These are phyloP conservation scores for Piloderma croceum DNA, from an alignment of 768 basidiomycete species.

Conservation along the genomic window DNA sequence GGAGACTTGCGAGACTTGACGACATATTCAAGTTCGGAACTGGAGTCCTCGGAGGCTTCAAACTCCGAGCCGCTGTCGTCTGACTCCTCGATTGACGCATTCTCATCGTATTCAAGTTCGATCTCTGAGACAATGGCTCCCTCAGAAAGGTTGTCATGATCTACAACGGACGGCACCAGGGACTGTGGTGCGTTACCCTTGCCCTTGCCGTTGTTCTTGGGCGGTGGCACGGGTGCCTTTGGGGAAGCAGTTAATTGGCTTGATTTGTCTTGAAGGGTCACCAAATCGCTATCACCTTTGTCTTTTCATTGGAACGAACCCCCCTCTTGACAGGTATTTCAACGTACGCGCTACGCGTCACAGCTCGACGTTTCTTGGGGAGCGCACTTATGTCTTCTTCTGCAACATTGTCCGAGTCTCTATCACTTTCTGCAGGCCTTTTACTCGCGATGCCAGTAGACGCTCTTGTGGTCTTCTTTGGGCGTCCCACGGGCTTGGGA, in stretches of 20 bases:
- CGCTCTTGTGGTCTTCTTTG: neutral
- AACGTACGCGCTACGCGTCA: constrained; percentile 13
- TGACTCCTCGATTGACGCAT: constrained; percentile 40
- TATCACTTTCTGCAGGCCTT: too few relatives aligned
- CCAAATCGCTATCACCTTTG: too few relatives aligned
- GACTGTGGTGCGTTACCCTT: constrained; percentile 20
- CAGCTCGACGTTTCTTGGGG: constrained; percentile 16
- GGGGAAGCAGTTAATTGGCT: too few relatives aligned
- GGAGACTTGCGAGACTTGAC: constrained; percentile 8
- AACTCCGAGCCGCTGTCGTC: constrained; percentile 62
- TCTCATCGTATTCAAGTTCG: constrained; percentile 36
- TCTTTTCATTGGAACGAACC: constrained; percentile 12
- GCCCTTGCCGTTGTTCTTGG: constrained; percentile 21
- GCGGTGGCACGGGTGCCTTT: too few relatives aligned
- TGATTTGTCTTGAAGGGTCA: too few relatives aligned
- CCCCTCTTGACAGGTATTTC: constrained; percentile 13
- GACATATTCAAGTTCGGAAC: too few relatives aligned
- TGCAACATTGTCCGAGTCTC: neutral
- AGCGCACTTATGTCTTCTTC: constrained; percentile 5
- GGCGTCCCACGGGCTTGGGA: neutral
- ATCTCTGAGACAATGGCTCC: constrained; percentile 21
- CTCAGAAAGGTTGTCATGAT: constrained; percentile 24
- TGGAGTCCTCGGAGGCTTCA: constrained; percentile 31
- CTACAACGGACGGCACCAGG: constrained; percentile 23
- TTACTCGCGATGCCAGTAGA: too few relatives aligned